A percentile compares a stretch with the other conserved stretches of the same genome.
phyloP scores from a whole-genome alignment of 352 stramenopile genomes.

The Pythium oligandrum region DNA sequence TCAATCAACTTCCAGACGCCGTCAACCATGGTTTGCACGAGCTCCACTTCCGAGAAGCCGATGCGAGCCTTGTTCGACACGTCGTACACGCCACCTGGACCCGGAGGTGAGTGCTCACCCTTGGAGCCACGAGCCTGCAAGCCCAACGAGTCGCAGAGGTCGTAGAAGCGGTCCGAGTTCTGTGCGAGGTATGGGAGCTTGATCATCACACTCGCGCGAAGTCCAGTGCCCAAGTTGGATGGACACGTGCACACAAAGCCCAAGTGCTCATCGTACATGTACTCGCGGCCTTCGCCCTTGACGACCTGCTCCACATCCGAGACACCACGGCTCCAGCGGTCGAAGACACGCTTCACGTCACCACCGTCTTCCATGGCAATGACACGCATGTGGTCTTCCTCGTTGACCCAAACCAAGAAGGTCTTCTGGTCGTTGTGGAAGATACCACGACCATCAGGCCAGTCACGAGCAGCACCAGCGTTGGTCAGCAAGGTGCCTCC shows the following conservation, averaged over 20 bases:
- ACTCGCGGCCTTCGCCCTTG: conserved; percentile 71
- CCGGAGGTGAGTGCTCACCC: conserved; percentile 72
- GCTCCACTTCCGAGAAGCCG: conserved; percentile 91
- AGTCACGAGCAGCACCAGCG: conserved; percentile 88
- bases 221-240: conserved; percentile 83
- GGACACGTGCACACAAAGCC: conserved; percentile 85
- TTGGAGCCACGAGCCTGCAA: conserved; percentile 79
- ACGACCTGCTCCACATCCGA: conserved; percentile 69
- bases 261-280: conserved; percentile 88
- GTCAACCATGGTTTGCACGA: conserved; percentile 94
- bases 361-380: conserved; percentile 89
- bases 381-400: conserved; percentile 89
- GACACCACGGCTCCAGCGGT: conserved; percentile 78
- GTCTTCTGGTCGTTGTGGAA: conserved; percentile 91
- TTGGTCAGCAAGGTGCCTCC: conserved; percentile 79
- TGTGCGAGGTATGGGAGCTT: conserved; percentile 74
- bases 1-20: conserved; percentile 88
- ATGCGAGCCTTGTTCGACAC: conserved; percentile 94
- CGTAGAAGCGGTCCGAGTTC: conserved; percentile 62
- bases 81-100: conserved; percentile 88
- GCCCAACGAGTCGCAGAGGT: conserved; percentile 68
- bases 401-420: conserved; percentile 88
- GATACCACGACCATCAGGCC: conserved; percentile 91
- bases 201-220: conserved; percentile 83
- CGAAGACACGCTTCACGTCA: conserved; percentile 89